A percentile compares a stretch with the other conserved stretches of the same genome.
Conservation (phyloP, 2,329 filamentous ascomycete species). For the Aspergillus sp. region DNA sequence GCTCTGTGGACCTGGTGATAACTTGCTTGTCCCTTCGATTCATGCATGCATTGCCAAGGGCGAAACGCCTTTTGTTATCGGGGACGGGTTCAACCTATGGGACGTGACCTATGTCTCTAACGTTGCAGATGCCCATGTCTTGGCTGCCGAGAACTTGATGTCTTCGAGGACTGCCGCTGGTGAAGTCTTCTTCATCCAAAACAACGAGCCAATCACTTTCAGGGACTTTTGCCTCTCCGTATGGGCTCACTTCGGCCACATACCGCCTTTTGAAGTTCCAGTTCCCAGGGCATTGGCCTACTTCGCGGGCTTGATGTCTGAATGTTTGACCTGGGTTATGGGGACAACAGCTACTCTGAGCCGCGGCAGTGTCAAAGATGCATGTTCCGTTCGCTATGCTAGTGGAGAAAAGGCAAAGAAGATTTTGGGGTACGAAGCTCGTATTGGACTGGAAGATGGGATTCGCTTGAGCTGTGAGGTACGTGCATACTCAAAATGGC, state of each 20-base stretch:
- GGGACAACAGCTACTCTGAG: slow-evolving; percentile 49
- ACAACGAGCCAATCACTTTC: slow-evolving; percentile 47
- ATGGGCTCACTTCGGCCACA: slow-evolving; percentile 50
- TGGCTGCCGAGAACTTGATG: slow-evolving; percentile 45
- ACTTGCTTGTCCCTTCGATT: slow-evolving; percentile 43
- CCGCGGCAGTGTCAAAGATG: slow-evolving; percentile 57
- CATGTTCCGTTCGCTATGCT: slow-evolving; percentile 53
- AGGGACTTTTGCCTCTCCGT: slow-evolving; percentile 46
- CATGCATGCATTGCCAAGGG: slow-evolving; percentile 45
- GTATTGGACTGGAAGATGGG: slow-evolving; percentile 52
- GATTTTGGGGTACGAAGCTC: slow-evolving; percentile 54
- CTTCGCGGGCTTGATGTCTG: slow-evolving; percentile 47
- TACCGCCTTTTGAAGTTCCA: slow-evolving; percentile 47
- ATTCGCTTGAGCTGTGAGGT: slow-evolving; percentile 51
- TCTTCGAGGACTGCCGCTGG: slow-evolving; percentile 41
- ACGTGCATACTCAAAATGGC: slow-evolving; percentile 15
- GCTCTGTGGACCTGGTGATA: slow-evolving; percentile 45
- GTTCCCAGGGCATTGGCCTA: slow-evolving; percentile 52
- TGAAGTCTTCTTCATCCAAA: slow-evolving; percentile 48
- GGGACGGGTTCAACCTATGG: slow-evolving; percentile 44
- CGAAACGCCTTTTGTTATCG: slow-evolving; percentile 44
- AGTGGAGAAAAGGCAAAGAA: slow-evolving; percentile 52
- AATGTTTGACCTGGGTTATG: slow-evolving; percentile 49
- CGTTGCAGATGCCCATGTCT: slow-evolving; percentile 46
- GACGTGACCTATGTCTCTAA: slow-evolving; percentile 47